Percentiles rank a stretch among this genome's conserved stretches.
Evolutionary conservation across 345 rosid species (phyloP).

Genomic region (Linum trigynum): DNA sequence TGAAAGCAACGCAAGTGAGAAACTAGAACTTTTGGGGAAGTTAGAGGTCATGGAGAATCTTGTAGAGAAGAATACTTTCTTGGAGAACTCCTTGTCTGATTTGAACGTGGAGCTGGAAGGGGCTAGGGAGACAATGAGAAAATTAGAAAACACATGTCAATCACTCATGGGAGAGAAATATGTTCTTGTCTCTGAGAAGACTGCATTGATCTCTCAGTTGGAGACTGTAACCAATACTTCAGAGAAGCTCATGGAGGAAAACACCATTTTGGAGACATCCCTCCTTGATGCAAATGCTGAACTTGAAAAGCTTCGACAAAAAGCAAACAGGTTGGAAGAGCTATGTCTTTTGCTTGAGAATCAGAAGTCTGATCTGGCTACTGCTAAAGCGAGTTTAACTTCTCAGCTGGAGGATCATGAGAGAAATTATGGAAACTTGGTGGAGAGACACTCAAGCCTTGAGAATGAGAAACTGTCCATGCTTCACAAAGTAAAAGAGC

Average conservation of each 20-base stretch:
- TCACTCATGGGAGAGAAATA: conserved; percentile 57
- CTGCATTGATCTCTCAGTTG: conserved; percentile 43
- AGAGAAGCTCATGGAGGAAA: conserved; percentile 53
- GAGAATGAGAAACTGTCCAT: conserved; percentile 49
- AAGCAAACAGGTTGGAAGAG: conserved; percentile 51
- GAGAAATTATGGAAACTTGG: conserved; percentile 39
- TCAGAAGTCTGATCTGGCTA: conserved; percentile 48
- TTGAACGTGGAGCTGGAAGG: conserved; percentile 76
- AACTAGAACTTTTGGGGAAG: conserved; percentile 49
- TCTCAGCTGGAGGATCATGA: conserved; percentile 49
- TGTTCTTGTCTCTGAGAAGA: conserved; percentile 53
- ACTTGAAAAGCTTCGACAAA: conserved; percentile 49
- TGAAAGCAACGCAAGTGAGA: conserved; percentile 51
- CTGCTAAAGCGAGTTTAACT: conserved; percentile 43
- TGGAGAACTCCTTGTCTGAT: conserved; percentile 86
- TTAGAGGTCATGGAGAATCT: conserved; percentile 71
- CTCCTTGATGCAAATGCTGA: conserved; percentile 65
- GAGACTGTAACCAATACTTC: conserved; percentile 40
- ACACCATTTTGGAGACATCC: conserved; percentile 59
- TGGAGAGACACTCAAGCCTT: conserved; percentile 34
- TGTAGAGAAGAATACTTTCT: conserved; percentile 56
- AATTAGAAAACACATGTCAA: conserved; percentile 55
- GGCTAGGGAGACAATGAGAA: conserved; percentile 51
- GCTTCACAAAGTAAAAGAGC: conserved; percentile 43
- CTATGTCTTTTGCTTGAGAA: conserved; percentile 46